Evolutionary conservation across 495 filamentous ascomycete genomes (phyloP), one percentile per base, ranked within the genome.

Genomic region (Neurospora sp.): DNA sequence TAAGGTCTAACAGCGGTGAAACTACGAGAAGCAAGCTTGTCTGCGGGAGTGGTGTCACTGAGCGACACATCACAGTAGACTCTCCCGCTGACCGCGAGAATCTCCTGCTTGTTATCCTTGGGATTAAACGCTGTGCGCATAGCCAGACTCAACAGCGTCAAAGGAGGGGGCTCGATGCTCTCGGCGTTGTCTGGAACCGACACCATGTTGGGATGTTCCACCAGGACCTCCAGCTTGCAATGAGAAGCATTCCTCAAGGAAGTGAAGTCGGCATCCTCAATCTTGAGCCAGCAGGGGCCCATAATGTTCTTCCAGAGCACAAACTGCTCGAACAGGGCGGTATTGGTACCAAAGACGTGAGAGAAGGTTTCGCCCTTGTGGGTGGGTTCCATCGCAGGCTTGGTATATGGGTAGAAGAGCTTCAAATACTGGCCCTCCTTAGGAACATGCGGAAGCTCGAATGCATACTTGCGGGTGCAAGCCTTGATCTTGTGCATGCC

Each of bases 221-320:
- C 90, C 76, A 92, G 89, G 68, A 96, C 89, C 82, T 99, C 96
- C 22, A 98, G 89, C 76, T 97, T 98, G 86, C 96, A 98, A 89
- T 96, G 95, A 2, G 96, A 98, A 22, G 93, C 90, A 77, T 98
- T 98, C 80, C 91, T 94, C n/a, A 97, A 82, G 2, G 91, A 85
- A 14, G 87, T 85, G 81, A 97, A 97, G 78, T 97, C 89, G 41
- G 91, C 92, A 71, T 90, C 91, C 73, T 93, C 87, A 72, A 99
- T 94, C 78, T 89, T 92, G 20, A 99, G 86, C 96, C 96, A 99
- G 83, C 96, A 99, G 12, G 96, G 96, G 0, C 96, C 96, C 94
- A 97, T 98, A 73, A 99, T 92, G 74, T 95, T 94, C 82, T 96
- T 97, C 92, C 94, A 98, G 14, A 99, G 87, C 16, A 98, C 96